These are phyloP conservation scores for Coniferiporia sulphurascens DNA, from an alignment of 1,284 basidiomycete species.

Conservation along the genomic window DNA sequence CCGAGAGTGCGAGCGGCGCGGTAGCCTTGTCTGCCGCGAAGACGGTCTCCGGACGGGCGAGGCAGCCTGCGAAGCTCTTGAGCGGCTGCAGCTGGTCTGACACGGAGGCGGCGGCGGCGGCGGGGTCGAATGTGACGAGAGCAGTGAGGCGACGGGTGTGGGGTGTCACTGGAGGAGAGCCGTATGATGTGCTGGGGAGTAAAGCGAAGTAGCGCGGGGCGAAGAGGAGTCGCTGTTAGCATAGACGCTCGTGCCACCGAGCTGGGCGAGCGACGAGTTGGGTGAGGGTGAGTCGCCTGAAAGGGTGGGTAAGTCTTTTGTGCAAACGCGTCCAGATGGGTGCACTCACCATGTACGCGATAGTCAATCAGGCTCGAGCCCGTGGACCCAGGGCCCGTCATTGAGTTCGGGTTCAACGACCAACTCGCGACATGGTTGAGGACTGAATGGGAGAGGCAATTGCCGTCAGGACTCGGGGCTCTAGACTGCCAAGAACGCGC, in stretches of 20 bases:
- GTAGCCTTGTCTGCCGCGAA: not conserved
- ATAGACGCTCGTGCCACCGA: not conserved
- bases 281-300: constrained; percentile 2
- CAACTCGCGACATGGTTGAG: constrained; percentile 17
- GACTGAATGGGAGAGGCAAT: not conserved
- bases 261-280: not conserved
- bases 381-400: not conserved
- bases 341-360: not conserved
- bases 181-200: constrained; percentile 7
- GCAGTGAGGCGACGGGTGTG: constrained; percentile 1
- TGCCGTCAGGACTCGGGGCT: too few species aligned
- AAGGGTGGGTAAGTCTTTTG: not conserved
- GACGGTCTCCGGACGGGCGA: constrained; percentile 14
- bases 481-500: not conserved
- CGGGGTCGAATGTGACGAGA: constrained; percentile 12
- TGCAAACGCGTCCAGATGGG: too few species aligned
- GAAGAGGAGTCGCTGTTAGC: not conserved
- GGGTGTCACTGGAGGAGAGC: constrained; percentile 13
- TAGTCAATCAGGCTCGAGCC: not conserved
- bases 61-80: constrained; percentile 12
- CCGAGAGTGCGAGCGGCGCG: not conserved
- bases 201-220: not conserved
- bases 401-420: constrained; percentile 8
- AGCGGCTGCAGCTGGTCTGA: not conserved
- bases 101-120: not conserved